phyloP scores from a whole-genome alignment of 2,329 filamentous ascomycete genomes.

The Claviceps paspali region DNA sequence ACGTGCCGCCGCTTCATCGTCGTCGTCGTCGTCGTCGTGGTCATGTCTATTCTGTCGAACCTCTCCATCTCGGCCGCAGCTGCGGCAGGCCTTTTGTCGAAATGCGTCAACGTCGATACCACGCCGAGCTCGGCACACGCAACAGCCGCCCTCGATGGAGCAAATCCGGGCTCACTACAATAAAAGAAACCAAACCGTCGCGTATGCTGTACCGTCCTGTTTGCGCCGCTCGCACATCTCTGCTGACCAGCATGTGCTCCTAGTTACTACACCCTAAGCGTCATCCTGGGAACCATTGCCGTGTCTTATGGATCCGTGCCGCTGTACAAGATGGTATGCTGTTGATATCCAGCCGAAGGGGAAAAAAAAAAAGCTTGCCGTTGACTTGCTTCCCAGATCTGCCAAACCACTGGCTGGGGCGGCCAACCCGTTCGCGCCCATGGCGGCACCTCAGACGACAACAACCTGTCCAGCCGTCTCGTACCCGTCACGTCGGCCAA shows the following conservation, averaged over 20 bases:
- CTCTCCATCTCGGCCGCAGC: constrained; percentile 13
- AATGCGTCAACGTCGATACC: constrained; percentile 17
- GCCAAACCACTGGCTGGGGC: constrained; percentile 78
- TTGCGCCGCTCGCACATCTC: neutral
- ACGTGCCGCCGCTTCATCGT: constrained; percentile 13
- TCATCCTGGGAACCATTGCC: constrained; percentile 66
- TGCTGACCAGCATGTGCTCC: neutral
- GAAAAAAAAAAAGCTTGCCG: neutral
- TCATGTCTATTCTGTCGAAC: constrained; percentile 23
- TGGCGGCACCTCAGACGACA: constrained; percentile 31
- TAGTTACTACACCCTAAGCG: constrained; percentile 60
- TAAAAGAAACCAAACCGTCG: constrained; percentile 49
- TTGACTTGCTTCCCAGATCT: constrained; percentile 35
- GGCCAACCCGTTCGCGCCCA: constrained; percentile 82
- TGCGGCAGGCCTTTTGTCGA: constrained; percentile 14
- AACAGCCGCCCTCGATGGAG: constrained; percentile 35
- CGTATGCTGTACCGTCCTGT: constrained; percentile 13
- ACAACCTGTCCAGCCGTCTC: constrained; percentile 60
- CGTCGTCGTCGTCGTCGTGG: constrained; percentile 22
- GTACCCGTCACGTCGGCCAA: constrained; percentile 66
- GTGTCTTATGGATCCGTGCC: constrained; percentile 74
- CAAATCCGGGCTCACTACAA: constrained; percentile 48
- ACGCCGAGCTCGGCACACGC: constrained; percentile 12
- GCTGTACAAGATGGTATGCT: constrained; percentile 68
- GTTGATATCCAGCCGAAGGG: neutral